Evolutionary conservation across 1,139 yeast species (phyloP).

Genomic region (Meyerozyma athensensis): DNA sequence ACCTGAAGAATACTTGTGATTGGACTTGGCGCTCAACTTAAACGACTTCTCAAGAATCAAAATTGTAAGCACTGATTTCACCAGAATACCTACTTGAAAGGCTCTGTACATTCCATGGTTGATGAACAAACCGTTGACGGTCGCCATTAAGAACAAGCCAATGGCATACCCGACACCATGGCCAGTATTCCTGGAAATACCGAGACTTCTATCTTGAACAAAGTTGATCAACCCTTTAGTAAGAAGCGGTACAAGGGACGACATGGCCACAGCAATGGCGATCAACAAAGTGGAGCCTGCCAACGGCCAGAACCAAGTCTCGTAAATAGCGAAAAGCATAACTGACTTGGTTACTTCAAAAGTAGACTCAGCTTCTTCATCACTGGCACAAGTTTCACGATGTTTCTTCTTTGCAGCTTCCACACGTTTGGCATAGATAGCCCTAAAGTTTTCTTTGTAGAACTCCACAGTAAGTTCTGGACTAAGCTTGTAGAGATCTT

Average conservation of each 20-base stretch:
- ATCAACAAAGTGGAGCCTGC: conserved; percentile 35
- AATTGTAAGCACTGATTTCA: conserved; percentile 61
- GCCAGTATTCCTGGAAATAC: conserved; percentile 17
- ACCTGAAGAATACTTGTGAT: conserved; percentile 58
- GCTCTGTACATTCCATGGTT: conserved; percentile 29
- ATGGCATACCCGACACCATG: conserved; percentile 37
- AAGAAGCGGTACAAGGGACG: conserved; percentile 39
- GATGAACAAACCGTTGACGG: conserved; percentile 19
- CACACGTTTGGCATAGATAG: conserved; percentile 32
- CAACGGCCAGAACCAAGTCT: conserved; percentile 50
- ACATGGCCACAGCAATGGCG: conserved; percentile 14
- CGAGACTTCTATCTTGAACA: conserved; percentile 29
- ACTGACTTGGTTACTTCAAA: conserved; percentile 18
- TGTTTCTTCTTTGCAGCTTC: conserved; percentile 21
- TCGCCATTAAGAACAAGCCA: conserved; percentile 23
- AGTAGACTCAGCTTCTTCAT: neutral
- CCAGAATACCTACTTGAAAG: conserved; percentile 55
- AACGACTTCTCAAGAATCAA: conserved; percentile 66
- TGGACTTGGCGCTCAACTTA: conserved; percentile 54
- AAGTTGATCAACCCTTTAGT: conserved; percentile 38
- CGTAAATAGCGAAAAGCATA: conserved; percentile 37
- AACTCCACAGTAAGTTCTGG: conserved; percentile 48
- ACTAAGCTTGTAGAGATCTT: conserved; percentile 55
- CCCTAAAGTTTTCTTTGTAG: conserved; percentile 29
- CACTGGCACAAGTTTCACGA: conserved; percentile 14